Conservation (phyloP, 2,329 filamentous ascomycete genomes). For the Colletotrichum navitas region DNA sequence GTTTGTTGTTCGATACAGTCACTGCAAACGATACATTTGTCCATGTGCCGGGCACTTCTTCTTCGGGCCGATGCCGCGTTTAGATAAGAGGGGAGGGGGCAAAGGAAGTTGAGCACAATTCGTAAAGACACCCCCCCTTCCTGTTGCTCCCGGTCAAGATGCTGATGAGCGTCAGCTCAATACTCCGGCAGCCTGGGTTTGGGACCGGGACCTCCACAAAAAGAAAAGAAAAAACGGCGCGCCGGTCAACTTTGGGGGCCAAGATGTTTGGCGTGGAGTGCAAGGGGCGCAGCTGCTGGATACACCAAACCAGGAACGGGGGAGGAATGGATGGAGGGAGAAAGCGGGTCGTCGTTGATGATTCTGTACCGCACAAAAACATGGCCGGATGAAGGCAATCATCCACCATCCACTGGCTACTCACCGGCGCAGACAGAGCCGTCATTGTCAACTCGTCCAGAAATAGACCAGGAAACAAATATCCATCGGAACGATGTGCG, state of each 20-base stretch:
- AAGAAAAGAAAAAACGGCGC: constrained; percentile 8
- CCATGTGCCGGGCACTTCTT: background rate
- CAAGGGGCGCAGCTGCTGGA: background rate
- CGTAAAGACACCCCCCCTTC: background rate
- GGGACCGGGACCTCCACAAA: constrained; percentile 9
- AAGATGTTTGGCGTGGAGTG: background rate
- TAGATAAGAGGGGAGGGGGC: background rate
- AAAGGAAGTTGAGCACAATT: background rate
- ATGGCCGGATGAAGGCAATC: background rate
- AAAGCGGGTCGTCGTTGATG: too few relatives aligned
- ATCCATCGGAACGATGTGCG: background rate
- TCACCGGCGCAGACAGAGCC: background rate
- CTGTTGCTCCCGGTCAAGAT: background rate
- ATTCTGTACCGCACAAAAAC: background rate
- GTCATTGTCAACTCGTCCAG: background rate
- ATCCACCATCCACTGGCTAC: background rate
- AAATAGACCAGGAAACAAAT: background rate
- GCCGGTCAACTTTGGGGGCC: background rate
- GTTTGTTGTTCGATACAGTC: background rate
- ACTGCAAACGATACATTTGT: background rate
- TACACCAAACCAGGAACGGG: background rate
- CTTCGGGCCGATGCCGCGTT: background rate
- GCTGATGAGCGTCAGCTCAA: too few relatives aligned
- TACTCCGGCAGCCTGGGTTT: constrained; percentile 4
- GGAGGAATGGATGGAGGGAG: background rate